These are phyloP conservation scores for Cokeromyces recurvatus DNA, from an alignment of 371 early-diverging fungal genomes.

Conservation along the genomic window DNA sequence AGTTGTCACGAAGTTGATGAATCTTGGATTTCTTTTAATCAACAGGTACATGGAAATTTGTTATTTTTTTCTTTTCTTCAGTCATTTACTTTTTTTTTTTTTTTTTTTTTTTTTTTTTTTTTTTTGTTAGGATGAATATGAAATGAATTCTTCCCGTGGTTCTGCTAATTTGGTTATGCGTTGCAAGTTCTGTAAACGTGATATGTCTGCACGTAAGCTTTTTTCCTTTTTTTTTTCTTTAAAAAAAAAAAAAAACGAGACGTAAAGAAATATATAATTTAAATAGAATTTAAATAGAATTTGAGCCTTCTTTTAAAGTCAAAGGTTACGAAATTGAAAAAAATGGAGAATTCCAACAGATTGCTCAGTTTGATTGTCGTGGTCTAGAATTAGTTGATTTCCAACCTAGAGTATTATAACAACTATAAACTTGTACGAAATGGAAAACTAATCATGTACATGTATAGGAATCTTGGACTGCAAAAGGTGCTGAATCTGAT, in stretches of 20 bases:
- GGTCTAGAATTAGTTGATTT: conserved; percentile 84
- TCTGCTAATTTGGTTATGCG: conserved; percentile 85
- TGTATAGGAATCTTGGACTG: conserved; percentile 67
- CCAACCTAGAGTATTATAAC: conserved; percentile 56
- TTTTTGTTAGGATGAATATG: conserved; percentile 31
- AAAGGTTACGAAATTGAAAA: conserved; percentile 60
- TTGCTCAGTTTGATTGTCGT: conserved; percentile 78
- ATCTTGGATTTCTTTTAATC: conserved; percentile 73
- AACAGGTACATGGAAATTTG: conserved; percentile 37
- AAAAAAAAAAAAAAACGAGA: no score
- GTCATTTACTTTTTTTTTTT: neutral
- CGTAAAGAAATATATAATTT: neutral
- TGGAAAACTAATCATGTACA: neutral
- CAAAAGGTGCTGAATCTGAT: conserved; percentile 68
- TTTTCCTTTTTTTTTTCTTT: no score
- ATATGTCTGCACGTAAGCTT: conserved; percentile 69
- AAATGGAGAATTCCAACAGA: conserved; percentile 56
- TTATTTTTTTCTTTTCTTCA: neutral
- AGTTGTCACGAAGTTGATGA: conserved; percentile 78
- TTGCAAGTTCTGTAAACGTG: conserved; percentile 91
- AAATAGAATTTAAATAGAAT: conserved; percentile 52
- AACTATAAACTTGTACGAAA: no score
- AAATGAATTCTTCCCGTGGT: conserved; percentile 63
- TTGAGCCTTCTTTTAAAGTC: conserved; percentile 49
- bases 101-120: neutral